Base-by-base conservation (phyloP, 345 rosid species). In the Citrus sp. region DNA sequence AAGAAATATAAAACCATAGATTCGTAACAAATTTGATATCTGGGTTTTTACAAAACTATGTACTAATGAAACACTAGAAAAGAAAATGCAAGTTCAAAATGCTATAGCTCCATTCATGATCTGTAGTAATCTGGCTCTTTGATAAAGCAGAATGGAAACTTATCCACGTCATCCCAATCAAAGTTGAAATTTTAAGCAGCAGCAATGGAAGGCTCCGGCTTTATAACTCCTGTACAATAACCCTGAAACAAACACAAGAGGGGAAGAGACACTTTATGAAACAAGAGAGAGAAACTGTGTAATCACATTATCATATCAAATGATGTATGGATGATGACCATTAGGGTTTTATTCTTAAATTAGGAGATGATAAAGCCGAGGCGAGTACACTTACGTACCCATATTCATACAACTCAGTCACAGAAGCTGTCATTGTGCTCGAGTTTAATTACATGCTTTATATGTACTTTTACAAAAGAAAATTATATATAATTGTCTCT, bases 341-440 rank as follows among this genome's bases (percentile, higher is more conserved):
- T 34, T 76, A 76, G 78, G 78, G 78, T 76, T 76, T 49, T 65
- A 49, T 71, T 76, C 66, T 64, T 65, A 49, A 76, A 76, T 4
- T 2, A 13, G 18, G 63, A 65, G 42, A 13, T 34, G 78, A 64
- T 4, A 46, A 34, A 34, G 64, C 18, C 38, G 72, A 66, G 49
- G 72, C 34, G 34, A 42, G 30, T 30, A 68, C 63, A 66, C 68
- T 71, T 51, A 34, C 37, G 51, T 46, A 46, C 55, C 40, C 75
- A 42, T 34, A 24, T 21, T 9, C 70, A 42, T 38, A 19, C 12
- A 69, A 65, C 73, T 16, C 46, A 16, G 51, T 46, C 46, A 54
- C 58, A 67, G 46, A 60, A 27, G 64, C 65, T 67, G 78, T 77
- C 75, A 55, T 67, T 78, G 42, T 19, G 65, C 66, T 56, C 12